A percentile compares a stretch with the other conserved stretches of the same genome.
phyloP scores from a whole-genome alignment of 116 monocot species.

The Posidonia oceanica region DNA sequence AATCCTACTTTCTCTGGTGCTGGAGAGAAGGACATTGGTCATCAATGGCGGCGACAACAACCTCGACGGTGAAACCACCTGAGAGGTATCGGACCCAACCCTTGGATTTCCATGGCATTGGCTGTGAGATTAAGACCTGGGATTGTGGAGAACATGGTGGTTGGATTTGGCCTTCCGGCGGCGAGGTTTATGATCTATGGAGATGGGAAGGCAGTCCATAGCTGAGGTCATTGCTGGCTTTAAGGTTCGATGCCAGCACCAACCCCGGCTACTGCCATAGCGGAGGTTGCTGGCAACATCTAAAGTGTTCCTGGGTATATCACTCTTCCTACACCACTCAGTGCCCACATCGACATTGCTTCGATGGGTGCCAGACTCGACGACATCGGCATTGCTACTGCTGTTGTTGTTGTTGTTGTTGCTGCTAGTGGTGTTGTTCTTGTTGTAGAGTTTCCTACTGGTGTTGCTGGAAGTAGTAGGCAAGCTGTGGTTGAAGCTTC shows the following conservation, averaged over 20 bases:
- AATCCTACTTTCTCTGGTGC: conserved; percentile 6
- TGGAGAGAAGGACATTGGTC: neutral
- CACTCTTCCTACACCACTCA: conserved; percentile 15
- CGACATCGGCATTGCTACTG: conserved; percentile 18
- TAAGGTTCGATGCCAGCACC: conserved; percentile 8
- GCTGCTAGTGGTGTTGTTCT: no score
- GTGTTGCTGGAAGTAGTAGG: no score
- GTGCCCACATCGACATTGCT: conserved; percentile 40
- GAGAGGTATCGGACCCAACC: neutral
- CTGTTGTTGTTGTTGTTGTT: no score
- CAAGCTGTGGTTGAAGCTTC: no score
- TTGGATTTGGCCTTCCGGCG: neutral
- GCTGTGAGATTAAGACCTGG: conserved; percentile 1
- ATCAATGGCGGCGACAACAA: conserved; percentile 3
- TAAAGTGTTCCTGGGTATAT: conserved; percentile 24
- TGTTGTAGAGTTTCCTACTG: no score
- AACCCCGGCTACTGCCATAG: neutral
- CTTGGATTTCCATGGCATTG: conserved; percentile 2
- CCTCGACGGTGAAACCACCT: conserved; percentile 6
- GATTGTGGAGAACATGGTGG: conserved; percentile 16
- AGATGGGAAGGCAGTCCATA: conserved; percentile 19
- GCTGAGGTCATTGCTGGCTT: conserved; percentile 12
- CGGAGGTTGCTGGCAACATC: conserved; percentile 22
- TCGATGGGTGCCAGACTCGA: conserved; percentile 37
- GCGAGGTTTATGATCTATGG: conserved; percentile 25